Conservation (phyloP, 306 rosid species). For the Cucumis cinereus region DNA sequence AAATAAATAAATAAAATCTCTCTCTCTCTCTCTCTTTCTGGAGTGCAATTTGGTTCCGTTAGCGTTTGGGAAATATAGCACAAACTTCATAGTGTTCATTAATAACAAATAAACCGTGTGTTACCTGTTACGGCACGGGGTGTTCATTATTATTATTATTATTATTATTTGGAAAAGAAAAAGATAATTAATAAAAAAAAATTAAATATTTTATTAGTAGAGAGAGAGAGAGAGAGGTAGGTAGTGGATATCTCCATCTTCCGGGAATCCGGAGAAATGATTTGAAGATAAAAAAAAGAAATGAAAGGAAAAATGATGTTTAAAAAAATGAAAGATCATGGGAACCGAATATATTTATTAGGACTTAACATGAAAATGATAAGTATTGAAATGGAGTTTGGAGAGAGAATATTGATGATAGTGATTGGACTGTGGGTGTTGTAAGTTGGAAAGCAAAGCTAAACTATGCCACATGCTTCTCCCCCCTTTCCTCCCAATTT, state of each 20-base stretch:
- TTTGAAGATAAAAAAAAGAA: neutral
- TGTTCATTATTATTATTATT: too few relatives aligned
- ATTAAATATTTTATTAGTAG: too few relatives aligned
- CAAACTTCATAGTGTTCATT: too few relatives aligned
- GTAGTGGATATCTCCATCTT: neutral
- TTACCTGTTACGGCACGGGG: neutral
- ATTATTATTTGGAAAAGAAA: neutral
- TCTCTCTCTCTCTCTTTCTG: neutral
- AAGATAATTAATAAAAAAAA: neutral
- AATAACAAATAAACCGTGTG: too few relatives aligned
- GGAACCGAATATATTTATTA: neutral
- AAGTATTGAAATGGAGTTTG: neutral
- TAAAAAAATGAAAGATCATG: neutral
- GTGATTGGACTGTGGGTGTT: neutral
- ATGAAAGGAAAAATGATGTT: neutral
- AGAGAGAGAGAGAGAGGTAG: neutral
- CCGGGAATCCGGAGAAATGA: conserved; percentile 3
- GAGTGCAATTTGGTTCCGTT: neutral
- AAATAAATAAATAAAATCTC: too few relatives aligned
- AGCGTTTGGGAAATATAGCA: neutral
- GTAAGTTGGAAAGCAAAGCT: neutral
- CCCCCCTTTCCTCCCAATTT: neutral
- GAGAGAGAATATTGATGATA: neutral
- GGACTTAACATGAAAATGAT: neutral
- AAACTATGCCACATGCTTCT: neutral